Base-by-base conservation (phyloP, 202 grass and related monocot species). In the Alloteropsis angusta region DNA sequence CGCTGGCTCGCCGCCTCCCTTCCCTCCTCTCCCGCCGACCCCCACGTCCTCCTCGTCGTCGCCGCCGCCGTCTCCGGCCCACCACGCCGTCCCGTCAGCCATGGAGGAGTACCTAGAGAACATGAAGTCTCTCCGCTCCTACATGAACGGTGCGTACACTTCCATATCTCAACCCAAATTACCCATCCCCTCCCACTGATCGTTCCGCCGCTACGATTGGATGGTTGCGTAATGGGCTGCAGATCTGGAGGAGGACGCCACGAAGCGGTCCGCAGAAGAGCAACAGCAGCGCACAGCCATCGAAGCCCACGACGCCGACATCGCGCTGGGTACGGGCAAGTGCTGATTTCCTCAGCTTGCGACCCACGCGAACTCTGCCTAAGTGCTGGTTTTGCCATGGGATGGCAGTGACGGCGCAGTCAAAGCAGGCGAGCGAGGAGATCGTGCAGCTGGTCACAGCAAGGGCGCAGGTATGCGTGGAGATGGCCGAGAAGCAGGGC, bases 61-160 rank as follows among this genome's bases (percentile, higher is more conserved):
- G 15, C 18, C 39, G 15, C 18, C n/a, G 59, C 12, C 19, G 39
- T 25, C 44, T 74, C 22, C 13, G 53, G 3, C 9, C 10, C 45
- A 23, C 64, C 11, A 18, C 46, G 65, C 58, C 59, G 13, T 26
- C 59, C 13, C 34, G 68, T 9, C 61, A 67, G 74, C 36, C 50
- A 97, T 97, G 93, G 93, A 97, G 65, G 88, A 87, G 60, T 97
- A 97, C 69, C 60, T 97, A 86, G 88, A 88, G 62, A 93, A 93
- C 84, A 81, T 97, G 39, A 97, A 87, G 75, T 89, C 54, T 39
- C 84, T 97, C 76, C 81, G 93, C 78, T 86, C 86, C 65, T 90
- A 91, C 74, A 89, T 97, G 70, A 89, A 89, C 75, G 93, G 93
- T 97, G 25, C 79, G 66, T 42, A 46, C 78, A 42, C 55, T 41